A percentile compares a stretch with the other conserved stretches of the same genome.
phyloP scores from a whole-genome alignment of 352 stramenopile species.

The Phytophthora rubi region DNA sequence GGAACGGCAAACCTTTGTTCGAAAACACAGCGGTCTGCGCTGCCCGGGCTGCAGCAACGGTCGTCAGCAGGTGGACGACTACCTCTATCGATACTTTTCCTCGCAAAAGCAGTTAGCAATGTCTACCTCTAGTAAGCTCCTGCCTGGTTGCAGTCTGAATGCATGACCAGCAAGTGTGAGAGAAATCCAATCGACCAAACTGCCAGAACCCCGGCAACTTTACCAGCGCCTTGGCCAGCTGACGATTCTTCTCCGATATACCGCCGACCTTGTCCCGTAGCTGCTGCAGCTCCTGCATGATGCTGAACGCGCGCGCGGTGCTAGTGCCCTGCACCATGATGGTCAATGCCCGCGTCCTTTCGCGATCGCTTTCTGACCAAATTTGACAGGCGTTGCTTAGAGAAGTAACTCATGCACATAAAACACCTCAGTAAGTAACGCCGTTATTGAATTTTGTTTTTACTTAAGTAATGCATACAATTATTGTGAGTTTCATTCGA shows the following conservation, averaged over 20 bases:
- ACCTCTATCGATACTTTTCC: background rate
- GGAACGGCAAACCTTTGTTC: conserved; percentile 31
- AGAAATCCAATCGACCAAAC: background rate
- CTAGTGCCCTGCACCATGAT: conserved; percentile 44
- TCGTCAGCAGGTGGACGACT: background rate
- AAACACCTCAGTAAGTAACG: background rate
- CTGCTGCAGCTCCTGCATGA: conserved; percentile 70
- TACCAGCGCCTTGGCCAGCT: conserved; percentile 73
- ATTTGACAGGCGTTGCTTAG: background rate
- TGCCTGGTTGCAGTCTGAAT: conserved; percentile 61
- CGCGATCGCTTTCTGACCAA: conserved; percentile 23
- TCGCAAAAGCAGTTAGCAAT: background rate
- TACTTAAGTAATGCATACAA: no score
- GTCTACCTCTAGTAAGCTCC: conserved; percentile 55
- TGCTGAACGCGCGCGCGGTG: conserved; percentile 56
- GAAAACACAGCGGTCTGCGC: conserved; percentile 38
- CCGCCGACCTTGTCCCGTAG: conserved; percentile 50
- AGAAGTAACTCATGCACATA: background rate
- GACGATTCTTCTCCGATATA: conserved; percentile 63
- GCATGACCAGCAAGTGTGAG: background rate
- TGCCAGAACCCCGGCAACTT: conserved; percentile 2
- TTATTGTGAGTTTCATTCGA: no score
- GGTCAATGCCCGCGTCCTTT: conserved; percentile 17
- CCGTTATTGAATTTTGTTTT: no score
- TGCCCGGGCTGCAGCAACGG: conserved; percentile 26